phyloP scores from a whole-genome alignment of 2,329 filamentous ascomycete species.

The Trichophaea hybrida region DNA sequence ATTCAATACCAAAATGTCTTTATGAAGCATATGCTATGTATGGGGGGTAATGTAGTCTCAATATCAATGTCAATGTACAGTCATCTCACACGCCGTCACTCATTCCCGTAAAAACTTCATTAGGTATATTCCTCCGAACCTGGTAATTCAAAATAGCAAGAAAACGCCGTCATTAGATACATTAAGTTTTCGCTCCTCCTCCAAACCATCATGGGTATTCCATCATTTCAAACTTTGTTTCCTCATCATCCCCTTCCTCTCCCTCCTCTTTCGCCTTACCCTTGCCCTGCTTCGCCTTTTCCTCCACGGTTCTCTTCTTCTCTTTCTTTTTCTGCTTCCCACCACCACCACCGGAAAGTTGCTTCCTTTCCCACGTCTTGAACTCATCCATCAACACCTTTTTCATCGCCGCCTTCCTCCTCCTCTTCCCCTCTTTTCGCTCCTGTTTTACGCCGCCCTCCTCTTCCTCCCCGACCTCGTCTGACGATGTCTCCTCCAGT shows the following conservation, averaged over 20 bases:
- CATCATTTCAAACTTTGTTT: not conserved
- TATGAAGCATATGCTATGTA: not conserved
- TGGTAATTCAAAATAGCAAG: not conserved
- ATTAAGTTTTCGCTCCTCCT: not conserved
- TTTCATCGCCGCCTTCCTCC: not conserved
- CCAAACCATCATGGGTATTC: not conserved
- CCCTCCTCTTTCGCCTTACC: not conserved
- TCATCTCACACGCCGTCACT: not conserved
- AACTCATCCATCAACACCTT: not conserved
- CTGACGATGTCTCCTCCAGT: not conserved
- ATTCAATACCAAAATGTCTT: not conserved
- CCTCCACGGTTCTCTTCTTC: not conserved
- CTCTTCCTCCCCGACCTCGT: not conserved
- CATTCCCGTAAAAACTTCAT: not conserved
- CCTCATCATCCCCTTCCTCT: not conserved
- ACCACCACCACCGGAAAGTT: not conserved
- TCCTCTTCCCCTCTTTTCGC: not conserved
- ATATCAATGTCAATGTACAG: not conserved
- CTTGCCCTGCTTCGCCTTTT: too few species aligned
- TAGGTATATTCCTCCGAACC: not conserved
- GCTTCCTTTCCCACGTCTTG: not conserved
- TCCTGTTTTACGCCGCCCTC: not conserved
- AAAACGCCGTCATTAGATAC: too few species aligned
- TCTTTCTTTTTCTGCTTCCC: conserved; percentile 3
- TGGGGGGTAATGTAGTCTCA: not conserved